Percentiles rank a stretch among this genome's conserved stretches.
These are phyloP conservation scores for Neofusicoccum sp. DNA, from an alignment of 2,329 filamentous ascomycete species.

Conservation along the genomic window DNA sequence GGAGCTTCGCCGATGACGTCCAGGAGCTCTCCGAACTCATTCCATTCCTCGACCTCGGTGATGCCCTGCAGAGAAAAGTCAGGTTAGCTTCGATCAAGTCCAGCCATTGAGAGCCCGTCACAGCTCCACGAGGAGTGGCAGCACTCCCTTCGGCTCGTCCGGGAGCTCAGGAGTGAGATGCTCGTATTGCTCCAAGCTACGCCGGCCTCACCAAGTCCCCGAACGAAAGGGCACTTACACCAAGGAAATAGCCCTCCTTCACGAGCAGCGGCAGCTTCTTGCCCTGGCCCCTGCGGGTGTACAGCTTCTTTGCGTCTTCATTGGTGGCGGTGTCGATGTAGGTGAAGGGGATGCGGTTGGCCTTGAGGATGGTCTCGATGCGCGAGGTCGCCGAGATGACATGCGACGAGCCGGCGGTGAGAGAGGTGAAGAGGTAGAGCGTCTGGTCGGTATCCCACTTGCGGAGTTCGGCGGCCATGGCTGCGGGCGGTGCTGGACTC, in stretches of 20 bases:
- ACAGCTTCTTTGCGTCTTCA: constrained; percentile 82
- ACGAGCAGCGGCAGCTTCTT: constrained; percentile 87
- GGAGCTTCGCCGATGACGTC: constrained; percentile 67
- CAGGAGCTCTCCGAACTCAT: constrained; percentile 94
- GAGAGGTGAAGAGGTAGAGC: constrained; percentile 92
- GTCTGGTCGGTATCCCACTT: constrained; percentile 47
- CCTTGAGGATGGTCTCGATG: constrained; percentile 92
- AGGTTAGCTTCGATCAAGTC: neutral
- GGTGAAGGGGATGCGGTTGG: constrained; percentile 91
- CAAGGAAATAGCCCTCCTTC: constrained; percentile 80
- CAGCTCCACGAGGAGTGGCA: neutral
- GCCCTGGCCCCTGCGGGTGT: constrained; percentile 79
- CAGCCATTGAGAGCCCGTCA: neutral
- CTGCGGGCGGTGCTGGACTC: too few species aligned
- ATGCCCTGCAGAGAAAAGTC: constrained; percentile 63
- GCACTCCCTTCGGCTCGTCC: neutral
- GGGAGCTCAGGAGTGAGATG: neutral
- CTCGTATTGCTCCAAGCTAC: constrained; percentile 11
- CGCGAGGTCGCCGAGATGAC: constrained; percentile 95
- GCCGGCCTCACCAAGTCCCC: neutral
- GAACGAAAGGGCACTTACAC: constrained; percentile 57
- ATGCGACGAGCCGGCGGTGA: constrained; percentile 92
- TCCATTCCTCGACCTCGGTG: constrained; percentile 96
- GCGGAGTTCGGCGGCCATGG: constrained; percentile 40
- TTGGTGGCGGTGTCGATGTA: constrained; percentile 89